These are phyloP conservation scores for Trypanosoma theileri DNA, from an alignment of 208 protist species.

Conservation along the genomic window DNA sequence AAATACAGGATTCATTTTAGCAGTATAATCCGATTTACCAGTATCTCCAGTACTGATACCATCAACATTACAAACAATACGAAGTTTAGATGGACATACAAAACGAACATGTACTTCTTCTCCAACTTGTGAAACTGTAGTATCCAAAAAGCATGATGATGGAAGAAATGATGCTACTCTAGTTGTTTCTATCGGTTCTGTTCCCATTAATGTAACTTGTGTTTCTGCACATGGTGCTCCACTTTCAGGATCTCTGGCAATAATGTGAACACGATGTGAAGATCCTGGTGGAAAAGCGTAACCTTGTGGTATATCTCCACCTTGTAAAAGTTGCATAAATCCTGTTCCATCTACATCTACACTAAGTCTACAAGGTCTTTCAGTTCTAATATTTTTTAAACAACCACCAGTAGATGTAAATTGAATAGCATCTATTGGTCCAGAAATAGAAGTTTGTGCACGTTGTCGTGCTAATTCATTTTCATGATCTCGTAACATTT, in stretches of 20 bases:
- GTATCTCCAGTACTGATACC: slow-evolving; percentile 43
- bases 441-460: background rate
- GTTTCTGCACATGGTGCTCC: slow-evolving; percentile 42
- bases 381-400: slow-evolving; percentile 69
- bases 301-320: slow-evolving; percentile 57
- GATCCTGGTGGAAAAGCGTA: slow-evolving; percentile 32
- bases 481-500: slow-evolving; percentile 25
- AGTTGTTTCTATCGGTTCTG: slow-evolving; percentile 11
- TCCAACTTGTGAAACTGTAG: slow-evolving; percentile 46
- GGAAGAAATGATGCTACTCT: background rate
- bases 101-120: slow-evolving; percentile 59
- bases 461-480: slow-evolving; percentile 12
- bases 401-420: slow-evolving; percentile 63
- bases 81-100: slow-evolving; percentile 45
- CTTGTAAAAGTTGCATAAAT: slow-evolving; percentile 51
- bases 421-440: slow-evolving; percentile 39
- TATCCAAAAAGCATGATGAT: slow-evolving; percentile 54
- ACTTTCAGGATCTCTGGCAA: slow-evolving; percentile 49
- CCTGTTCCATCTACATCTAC: slow-evolving; percentile 52
- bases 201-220: slow-evolving; percentile 49
- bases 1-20: slow-evolving; percentile 40
- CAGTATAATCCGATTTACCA: slow-evolving; percentile 53
- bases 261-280: slow-evolving; percentile 60
- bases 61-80: slow-evolving; percentile 75
- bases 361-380: slow-evolving; percentile 45